Evolutionary conservation across 2,329 filamentous ascomycete species (phyloP).

Genomic region (Plectosphaerella sp.): DNA sequence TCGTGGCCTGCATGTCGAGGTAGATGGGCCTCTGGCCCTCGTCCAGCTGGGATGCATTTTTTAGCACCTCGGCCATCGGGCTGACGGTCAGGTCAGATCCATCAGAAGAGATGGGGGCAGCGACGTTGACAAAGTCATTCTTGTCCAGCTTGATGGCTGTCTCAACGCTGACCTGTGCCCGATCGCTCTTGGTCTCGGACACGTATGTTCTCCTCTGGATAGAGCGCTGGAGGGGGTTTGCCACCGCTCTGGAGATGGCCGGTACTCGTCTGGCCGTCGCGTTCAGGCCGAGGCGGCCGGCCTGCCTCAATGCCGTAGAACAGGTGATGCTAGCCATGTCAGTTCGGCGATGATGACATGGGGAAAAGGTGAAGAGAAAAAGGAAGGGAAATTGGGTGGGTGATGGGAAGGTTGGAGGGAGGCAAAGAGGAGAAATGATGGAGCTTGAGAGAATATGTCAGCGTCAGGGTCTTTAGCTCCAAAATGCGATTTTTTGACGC

Average conservation of each 20-base stretch:
- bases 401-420: slow-evolving; percentile 7
- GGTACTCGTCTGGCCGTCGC: slow-evolving; percentile 29
- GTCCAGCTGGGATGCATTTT: slow-evolving; percentile 89
- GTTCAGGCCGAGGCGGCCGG: slow-evolving; percentile 52
- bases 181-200: slow-evolving; percentile 73
- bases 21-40: slow-evolving; percentile 93
- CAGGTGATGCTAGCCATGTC: slow-evolving; percentile 59
- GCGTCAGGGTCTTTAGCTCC: not conserved
- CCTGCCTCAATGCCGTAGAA: slow-evolving; percentile 70
- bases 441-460: slow-evolving; percentile 29
- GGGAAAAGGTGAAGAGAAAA: slow-evolving; percentile 13
- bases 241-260: slow-evolving; percentile 25
- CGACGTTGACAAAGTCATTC: slow-evolving; percentile 66
- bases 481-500: not conserved
- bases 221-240: slow-evolving; percentile 17
- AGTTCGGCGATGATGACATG: slow-evolving; percentile 12
- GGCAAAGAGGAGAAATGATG: not conserved
- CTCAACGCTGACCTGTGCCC: slow-evolving; percentile 77
- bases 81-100: slow-evolving; percentile 68
- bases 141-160: slow-evolving; percentile 83
- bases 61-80: slow-evolving; percentile 80
- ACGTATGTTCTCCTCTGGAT: slow-evolving; percentile 66
- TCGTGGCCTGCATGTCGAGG: slow-evolving; percentile 97
- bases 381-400: slow-evolving; percentile 14
- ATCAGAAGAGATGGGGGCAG: slow-evolving; percentile 23